Base-by-base conservation (phyloP, 1,284 basidiomycete genomes). In the Hymenochaete sp. region DNA sequence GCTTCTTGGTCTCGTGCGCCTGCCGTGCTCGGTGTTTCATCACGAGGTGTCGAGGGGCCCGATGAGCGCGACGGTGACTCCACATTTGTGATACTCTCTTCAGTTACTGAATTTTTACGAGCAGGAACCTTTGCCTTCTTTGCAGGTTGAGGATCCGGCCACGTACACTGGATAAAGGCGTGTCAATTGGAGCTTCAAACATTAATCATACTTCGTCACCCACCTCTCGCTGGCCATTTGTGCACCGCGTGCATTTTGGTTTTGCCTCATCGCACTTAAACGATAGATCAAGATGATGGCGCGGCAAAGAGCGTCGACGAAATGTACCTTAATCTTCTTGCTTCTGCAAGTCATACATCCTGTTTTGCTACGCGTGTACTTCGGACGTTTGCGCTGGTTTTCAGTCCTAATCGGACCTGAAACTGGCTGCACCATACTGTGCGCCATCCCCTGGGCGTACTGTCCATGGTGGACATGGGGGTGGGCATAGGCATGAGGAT, bases 361-460 rank as follows among this genome's bases (percentile, higher is more conserved):
- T 1, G 84, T 86, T 65, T 89, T 89, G 66, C 82, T 86, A 54
- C 85, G 75, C 52, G 85, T 88, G 57, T 88, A 89, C 67, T 89
- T 89, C 42, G 84, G 85, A 38, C 85, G 80, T 61, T 86, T 87
- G 51, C 84, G 73, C 56, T 78, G n/a, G n/a, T n/a, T n/a, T n/a
- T n/a, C n/a, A n/a, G n/a, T n/a, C n/a, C n/a, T n/a, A n/a, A n/a
- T n/a, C n/a, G n/a, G n/a, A n/a, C n/a, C n/a, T n/a, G n/a, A n/a
- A n/a, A n/a, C 74, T 16, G 70, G 59, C 18, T 66, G 58, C 47
- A 79, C 78, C 41, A 60, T 65, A 48, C 73, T 71, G 21, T 67
- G 67, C 2, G 70, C 62, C 11, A 67, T 60, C 41, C 72, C 66
- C 27, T n/a, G 70, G 62, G 52, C 80, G 73, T 49, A 66, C 64